Evolutionary conservation across 495 filamentous ascomycete species (phyloP).

Genomic region (Tuber brumale): DNA sequence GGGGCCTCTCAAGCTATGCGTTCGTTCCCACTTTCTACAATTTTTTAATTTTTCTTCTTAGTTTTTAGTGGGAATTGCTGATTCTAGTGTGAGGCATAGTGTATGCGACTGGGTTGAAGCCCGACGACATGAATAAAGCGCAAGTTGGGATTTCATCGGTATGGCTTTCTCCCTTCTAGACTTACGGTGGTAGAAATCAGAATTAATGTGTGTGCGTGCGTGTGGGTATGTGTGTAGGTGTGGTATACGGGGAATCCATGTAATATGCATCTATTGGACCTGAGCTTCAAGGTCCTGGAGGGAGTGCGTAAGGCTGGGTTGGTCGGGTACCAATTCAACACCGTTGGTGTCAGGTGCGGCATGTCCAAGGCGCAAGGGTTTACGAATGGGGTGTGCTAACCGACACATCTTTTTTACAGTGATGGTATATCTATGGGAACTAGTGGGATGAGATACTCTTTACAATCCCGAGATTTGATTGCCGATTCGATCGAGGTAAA

Average conservation of each 20-base stretch:
- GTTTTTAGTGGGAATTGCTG: neutral
- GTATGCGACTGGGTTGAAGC: slow-evolving; percentile 81
- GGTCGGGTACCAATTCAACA: slow-evolving; percentile 92
- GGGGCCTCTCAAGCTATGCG: slow-evolving; percentile 96
- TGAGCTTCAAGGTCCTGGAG: slow-evolving; percentile 74
- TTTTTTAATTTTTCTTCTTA: neutral
- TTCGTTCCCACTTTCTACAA: neutral
- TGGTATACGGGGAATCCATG: slow-evolving; percentile 94
- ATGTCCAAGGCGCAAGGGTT: slow-evolving; percentile 37
- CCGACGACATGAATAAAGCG: slow-evolving; percentile 82
- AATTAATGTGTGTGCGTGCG: neutral
- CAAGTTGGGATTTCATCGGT: slow-evolving; percentile 95
- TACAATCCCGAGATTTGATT: slow-evolving; percentile 92
- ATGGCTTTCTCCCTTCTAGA: slow-evolving; percentile 41
- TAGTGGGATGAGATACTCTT: slow-evolving; percentile 83
- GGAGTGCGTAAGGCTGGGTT: slow-evolving; percentile 75
- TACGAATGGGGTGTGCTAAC: slow-evolving; percentile 1
- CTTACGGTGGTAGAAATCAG: neutral
- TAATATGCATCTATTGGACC: slow-evolving; percentile 95
- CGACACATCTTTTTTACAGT: slow-evolving; percentile 1
- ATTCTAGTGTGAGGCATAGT: slow-evolving; percentile 41
- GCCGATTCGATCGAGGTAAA: slow-evolving; percentile 79
- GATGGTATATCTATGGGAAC: slow-evolving; percentile 78
- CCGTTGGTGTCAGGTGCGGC: slow-evolving; percentile 76
- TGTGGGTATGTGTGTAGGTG: slow-evolving; percentile 37